A percentile compares a stretch with the other conserved stretches of the same genome.
Evolutionary conservation across 345 rosid genomes (phyloP).

Genomic region (Eutrema heterophyllum): DNA sequence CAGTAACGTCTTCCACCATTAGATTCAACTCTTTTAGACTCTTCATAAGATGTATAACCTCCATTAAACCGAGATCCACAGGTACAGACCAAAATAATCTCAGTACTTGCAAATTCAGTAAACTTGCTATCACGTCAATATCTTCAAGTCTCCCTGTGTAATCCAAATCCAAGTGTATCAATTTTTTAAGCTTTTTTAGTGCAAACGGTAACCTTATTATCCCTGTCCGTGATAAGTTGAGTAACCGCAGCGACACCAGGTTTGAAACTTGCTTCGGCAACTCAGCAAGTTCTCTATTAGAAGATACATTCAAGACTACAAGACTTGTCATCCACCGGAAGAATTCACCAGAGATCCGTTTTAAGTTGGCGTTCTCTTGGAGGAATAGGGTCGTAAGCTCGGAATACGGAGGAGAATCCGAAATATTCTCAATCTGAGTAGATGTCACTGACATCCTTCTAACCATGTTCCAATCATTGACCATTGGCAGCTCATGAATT

Average conservation of each 20-base stretch:
- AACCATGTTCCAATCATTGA: neutral
- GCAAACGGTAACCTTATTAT: neutral
- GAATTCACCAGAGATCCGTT: neutral
- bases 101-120: slow-evolving; percentile 4
- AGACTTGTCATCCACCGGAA: slow-evolving; percentile 3
- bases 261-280: slow-evolving; percentile 3
- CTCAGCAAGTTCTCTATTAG: neutral
- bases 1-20: neutral
- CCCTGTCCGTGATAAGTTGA: neutral
- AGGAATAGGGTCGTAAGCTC: neutral
- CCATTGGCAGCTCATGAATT: neutral
- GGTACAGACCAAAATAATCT: neutral
- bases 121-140: neutral
- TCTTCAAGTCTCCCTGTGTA: neutral
- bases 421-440: neutral
- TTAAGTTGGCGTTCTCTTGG: neutral
- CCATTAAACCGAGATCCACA: neutral
- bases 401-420: neutral
- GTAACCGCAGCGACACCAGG: neutral
- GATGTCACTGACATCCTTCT: neutral
- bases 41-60: neutral
- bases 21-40: neutral
- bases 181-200: neutral
- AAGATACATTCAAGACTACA: neutral
- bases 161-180: slow-evolving; percentile 18